These are phyloP conservation scores for Cercophora samala DNA, from an alignment of 495 filamentous ascomycete genomes.

Conservation along the genomic window DNA sequence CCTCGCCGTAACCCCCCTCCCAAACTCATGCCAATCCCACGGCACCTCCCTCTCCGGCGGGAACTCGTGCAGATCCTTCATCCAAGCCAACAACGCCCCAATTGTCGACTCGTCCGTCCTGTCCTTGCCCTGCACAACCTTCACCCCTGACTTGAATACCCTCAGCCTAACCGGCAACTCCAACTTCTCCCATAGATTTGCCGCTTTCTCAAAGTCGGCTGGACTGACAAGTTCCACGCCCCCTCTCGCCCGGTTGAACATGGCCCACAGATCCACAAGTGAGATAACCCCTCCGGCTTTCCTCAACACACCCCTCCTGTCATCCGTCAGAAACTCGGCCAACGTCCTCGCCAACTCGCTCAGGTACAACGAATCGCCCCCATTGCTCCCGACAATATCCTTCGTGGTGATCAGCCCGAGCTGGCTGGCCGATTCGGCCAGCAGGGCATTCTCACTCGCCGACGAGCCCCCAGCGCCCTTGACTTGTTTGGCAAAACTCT, in stretches of 20 bases:
- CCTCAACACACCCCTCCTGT: slow-evolving; percentile 72
- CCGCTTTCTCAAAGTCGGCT: slow-evolving; percentile 86
- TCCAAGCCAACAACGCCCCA: slow-evolving; percentile 68
- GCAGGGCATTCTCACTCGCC: slow-evolving; percentile 62
- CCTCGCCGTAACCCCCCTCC: slow-evolving; percentile 81
- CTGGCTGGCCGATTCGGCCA: slow-evolving; percentile 80
- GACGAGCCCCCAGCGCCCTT: slow-evolving; percentile 52
- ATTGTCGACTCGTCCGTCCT: slow-evolving; percentile 90
- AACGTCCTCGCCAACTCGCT: slow-evolving; percentile 85
- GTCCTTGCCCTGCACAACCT: slow-evolving; percentile 86
- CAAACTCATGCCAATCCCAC: slow-evolving; percentile 76
- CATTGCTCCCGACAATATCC: slow-evolving; percentile 65
- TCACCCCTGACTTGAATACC: slow-evolving; percentile 84
- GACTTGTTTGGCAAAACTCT: slow-evolving; percentile 73
- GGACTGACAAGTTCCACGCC: slow-evolving; percentile 94
- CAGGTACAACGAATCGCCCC: slow-evolving; percentile 54
- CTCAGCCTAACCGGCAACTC: slow-evolving; percentile 81
- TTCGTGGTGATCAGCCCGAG: slow-evolving; percentile 88
- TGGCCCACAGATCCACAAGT: slow-evolving; percentile 92
- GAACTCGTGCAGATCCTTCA: slow-evolving; percentile 64
- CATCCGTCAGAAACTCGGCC: slow-evolving; percentile 92
- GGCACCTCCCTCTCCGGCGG: slow-evolving; percentile 60
- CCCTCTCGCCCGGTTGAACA: slow-evolving; percentile 93
- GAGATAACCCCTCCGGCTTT: slow-evolving; percentile 91
- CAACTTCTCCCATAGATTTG: slow-evolving; percentile 81